Conservation (phyloP, 1,284 basidiomycete genomes). For the Golubevia sp. region DNA sequence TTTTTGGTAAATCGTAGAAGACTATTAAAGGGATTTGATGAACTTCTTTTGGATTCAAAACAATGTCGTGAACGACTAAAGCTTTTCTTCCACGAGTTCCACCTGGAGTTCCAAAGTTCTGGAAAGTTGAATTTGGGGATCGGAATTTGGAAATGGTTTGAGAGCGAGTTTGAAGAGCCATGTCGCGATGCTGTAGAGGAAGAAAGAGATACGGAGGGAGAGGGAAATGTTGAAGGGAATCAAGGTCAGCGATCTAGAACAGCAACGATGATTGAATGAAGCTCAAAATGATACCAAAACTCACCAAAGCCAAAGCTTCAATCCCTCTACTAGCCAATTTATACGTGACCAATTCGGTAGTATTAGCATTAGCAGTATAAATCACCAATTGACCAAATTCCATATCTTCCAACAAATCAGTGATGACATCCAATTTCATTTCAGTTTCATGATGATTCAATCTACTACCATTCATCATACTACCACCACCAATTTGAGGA, state of each 20-base stretch:
- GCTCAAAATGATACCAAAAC: conserved; percentile 56
- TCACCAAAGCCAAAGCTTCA: conserved; percentile 80
- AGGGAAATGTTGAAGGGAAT: conserved; percentile 7
- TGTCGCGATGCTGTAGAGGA: conserved; percentile 75
- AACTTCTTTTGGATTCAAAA: conserved; percentile 83
- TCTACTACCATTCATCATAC: background rate
- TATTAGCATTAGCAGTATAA: conserved; percentile 49
- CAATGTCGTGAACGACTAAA: conserved; percentile 86
- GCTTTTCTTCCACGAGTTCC: conserved; percentile 65
- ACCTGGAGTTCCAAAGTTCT: conserved; percentile 68
- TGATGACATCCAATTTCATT: conserved; percentile 94
- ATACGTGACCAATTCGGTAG: conserved; percentile 65
- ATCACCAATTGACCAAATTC: conserved; percentile 64
- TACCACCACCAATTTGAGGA: background rate
- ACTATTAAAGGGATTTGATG: conserved; percentile 87
- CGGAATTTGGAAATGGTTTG: conserved; percentile 81
- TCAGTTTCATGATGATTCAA: conserved; percentile 81
- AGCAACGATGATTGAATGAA: conserved; percentile 18
- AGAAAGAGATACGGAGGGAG: background rate
- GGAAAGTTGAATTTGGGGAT: conserved; percentile 64
- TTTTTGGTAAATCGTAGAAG: conserved; percentile 81
- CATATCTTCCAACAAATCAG: conserved; percentile 88
- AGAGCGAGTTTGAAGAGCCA: conserved; percentile 78
- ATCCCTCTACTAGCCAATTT: conserved; percentile 82
- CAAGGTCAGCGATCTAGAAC: conserved; percentile 11